Conservation (phyloP, 2,329 filamentous ascomycete genomes). For the Calonectria naviculata region DNA sequence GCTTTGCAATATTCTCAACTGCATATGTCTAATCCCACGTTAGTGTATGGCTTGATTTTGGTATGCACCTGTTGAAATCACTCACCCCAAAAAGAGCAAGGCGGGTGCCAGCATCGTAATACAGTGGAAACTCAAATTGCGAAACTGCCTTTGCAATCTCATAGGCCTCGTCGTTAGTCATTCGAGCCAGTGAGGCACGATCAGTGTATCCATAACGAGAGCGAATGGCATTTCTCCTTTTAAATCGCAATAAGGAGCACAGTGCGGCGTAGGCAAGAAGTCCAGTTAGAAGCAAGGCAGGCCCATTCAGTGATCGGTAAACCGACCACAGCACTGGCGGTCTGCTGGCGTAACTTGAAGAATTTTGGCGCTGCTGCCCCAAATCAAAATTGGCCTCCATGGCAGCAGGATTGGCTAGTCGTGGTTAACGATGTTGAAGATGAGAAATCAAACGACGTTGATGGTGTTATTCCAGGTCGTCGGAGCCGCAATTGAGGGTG, state of each 20-base stretch:
- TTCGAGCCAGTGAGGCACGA: slow-evolving; percentile 49
- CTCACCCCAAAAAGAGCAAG: slow-evolving; percentile 54
- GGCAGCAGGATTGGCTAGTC: neutral
- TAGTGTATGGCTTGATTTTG: neutral
- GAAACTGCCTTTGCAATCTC: slow-evolving; percentile 51
- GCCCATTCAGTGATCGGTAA: neutral
- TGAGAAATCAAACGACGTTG: neutral
- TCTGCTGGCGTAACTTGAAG: neutral
- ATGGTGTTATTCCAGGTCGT: neutral
- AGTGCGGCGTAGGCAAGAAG: slow-evolving; percentile 46
- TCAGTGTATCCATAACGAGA: slow-evolving; percentile 45
- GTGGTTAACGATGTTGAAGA: neutral
- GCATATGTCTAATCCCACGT: slow-evolving; percentile 50
- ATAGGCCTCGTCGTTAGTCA: slow-evolving; percentile 58
- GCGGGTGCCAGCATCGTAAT: slow-evolving; percentile 50
- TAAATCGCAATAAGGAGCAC: slow-evolving; percentile 52
- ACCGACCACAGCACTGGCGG: neutral
- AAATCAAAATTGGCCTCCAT: neutral
- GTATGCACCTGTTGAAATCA: too few relatives aligned
- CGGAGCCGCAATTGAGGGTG: neutral
- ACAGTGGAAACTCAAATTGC: slow-evolving; percentile 50
- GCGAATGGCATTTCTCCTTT: slow-evolving; percentile 43
- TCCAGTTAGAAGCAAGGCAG: slow-evolving; percentile 21
- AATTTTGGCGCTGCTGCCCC: neutral
- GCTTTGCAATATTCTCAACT: slow-evolving; percentile 49